Evolutionary conservation across 2,329 filamentous ascomycete genomes (phyloP), one percentile per base, ranked within the genome.

Genomic region (Fonsecaea erecta): DNA sequence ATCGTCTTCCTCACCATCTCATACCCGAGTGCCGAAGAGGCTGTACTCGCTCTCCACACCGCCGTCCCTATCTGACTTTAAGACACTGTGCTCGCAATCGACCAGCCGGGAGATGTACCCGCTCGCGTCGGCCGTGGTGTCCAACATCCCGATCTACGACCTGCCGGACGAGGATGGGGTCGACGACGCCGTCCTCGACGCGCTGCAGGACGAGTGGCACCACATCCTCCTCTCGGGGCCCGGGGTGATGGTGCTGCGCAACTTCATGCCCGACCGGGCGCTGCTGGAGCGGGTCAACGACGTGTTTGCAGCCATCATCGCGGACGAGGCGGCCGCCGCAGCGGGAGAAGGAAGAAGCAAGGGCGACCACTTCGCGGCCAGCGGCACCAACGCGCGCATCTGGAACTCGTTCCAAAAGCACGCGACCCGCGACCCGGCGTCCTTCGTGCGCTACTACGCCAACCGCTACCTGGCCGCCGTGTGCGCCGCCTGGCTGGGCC

Each of bases 341-440:
- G 70, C 72, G 9, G 82, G 86, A 73, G 73, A 72, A 5, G 26
- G 9, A 11, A 3, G 16, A 7, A 4, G 8, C 24, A 73, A 73
- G 26, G 86, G 86, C 24, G 86, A 89, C 73, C 86, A 89, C 71
- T 89, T 89, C 73, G 85, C 86, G 1, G 75, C 80, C 3, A 78
- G 79, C 1, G 83, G 83, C 24, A 79, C 80, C 26, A 89, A 89
- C 71, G 80, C 84, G 60, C 81, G 87, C 9, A 87, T 89, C 76
- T 89, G 86, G 86, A 89, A 89, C 76, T 86, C 86, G 0, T 86
- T 88, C 74, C 82, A 82, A 67, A 89, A 89, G 71, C 86, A 88
- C 71, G 83, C 80, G 21, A 73, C 84, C 1, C 72, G 76, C 30
- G 81, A 86, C 66, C 82, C 86, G 0, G 51, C 71, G 0, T 84